Evolutionary conservation across 371 early-diverging fungal species (phyloP).

Genomic region (Aphelidium insulamus): DNA sequence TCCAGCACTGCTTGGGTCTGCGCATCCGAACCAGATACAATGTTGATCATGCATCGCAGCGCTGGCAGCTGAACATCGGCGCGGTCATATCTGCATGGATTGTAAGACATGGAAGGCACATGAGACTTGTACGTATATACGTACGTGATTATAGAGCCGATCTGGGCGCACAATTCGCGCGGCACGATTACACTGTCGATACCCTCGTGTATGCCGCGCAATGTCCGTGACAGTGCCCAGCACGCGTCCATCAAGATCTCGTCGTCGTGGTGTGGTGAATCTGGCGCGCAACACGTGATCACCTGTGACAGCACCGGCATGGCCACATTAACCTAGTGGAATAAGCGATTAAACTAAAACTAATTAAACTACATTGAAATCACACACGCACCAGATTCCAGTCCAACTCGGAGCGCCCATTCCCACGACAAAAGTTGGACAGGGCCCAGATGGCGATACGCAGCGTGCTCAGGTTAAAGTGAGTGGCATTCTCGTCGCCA

Average conservation of each 20-base stretch:
- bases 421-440: constrained; percentile 97
- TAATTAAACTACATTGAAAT: too few relatives aligned
- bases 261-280: too few relatives aligned
- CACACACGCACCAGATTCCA: constrained; percentile 48
- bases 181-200: too few relatives aligned
- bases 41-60: constrained; percentile 95
- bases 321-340: constrained; percentile 61
- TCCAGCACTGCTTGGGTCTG: constrained; percentile 93
- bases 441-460: constrained; percentile 98
- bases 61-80: constrained; percentile 97
- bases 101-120: too few relatives aligned
- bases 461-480: constrained; percentile 79
- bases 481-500: constrained; percentile 63
- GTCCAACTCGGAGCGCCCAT: constrained; percentile 83
- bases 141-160: too few relatives aligned
- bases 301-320: constrained; percentile 73
- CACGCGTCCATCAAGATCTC: constrained; percentile 94
- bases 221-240: constrained; percentile 99
- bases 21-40: constrained; percentile 94
- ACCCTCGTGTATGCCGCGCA: too few relatives aligned
- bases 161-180: too few relatives aligned
- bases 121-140: too few relatives aligned
- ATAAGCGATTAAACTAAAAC: too few relatives aligned
- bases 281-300: constrained; percentile 52
- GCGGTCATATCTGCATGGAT: too few relatives aligned